phyloP scores from a whole-genome alignment of 345 rosid genomes.

The Heritiera fomes region DNA sequence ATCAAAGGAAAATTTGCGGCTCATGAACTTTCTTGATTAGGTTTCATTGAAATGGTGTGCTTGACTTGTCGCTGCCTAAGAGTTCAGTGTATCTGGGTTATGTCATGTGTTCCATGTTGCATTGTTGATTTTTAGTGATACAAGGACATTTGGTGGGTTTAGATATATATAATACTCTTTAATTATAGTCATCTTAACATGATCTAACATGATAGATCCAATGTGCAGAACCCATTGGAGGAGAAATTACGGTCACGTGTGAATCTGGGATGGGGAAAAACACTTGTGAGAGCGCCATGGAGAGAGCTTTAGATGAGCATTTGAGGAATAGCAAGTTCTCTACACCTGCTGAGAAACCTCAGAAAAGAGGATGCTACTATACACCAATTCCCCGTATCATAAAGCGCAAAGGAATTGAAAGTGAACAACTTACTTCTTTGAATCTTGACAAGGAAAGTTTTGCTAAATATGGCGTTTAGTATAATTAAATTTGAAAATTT shows the following conservation, averaged over 20 bases:
- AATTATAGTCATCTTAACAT: neutral
- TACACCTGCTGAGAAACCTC: constrained; percentile 39
- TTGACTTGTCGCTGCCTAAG: constrained; percentile 5
- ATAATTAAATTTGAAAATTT: neutral
- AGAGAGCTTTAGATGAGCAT: constrained; percentile 71
- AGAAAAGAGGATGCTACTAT: constrained; percentile 67
- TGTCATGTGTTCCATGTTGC: constrained; percentile 3
- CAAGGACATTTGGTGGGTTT: neutral
- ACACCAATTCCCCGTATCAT: constrained; percentile 68
- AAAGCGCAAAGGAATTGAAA: constrained; percentile 66
- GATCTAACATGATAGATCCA: neutral
- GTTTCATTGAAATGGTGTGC: neutral
- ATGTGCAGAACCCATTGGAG: constrained; percentile 85
- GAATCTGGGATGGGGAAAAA: constrained; percentile 53
- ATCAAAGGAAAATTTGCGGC: neutral
- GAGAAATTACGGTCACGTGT: constrained; percentile 69
- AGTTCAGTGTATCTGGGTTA: neutral
- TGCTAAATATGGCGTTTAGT: neutral
- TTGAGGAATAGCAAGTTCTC: constrained; percentile 57
- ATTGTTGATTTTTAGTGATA: constrained; percentile 4
- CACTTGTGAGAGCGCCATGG: constrained; percentile 56
- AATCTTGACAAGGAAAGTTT: constrained; percentile 85
- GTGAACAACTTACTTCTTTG: constrained; percentile 71
- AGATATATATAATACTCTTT: neutral
- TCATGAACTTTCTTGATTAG: neutral